phyloP scores from a whole-genome alignment of 805 yeast genomes.

The Wilhelminamyces savonicus region DNA sequence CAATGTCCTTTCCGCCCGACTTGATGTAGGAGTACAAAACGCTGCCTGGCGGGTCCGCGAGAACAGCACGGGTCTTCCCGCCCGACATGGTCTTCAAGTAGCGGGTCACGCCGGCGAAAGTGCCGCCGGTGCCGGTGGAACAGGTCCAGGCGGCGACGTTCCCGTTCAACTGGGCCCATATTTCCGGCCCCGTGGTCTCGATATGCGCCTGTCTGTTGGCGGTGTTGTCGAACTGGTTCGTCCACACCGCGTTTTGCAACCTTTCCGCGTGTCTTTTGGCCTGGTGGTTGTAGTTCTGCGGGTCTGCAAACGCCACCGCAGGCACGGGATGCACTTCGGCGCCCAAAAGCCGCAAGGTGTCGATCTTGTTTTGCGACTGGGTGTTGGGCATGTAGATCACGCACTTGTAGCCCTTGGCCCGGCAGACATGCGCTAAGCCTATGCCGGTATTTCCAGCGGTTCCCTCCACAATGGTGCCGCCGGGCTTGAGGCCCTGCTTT shows the following conservation, averaged over 20 bases:
- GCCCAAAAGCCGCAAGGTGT: conserved; percentile 67
- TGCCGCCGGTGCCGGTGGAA: conserved; percentile 91
- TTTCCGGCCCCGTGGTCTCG: conserved; percentile 89
- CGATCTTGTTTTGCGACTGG: conserved; percentile 74
- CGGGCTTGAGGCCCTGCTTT: conserved; percentile 52
- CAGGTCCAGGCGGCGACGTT: conserved; percentile 81
- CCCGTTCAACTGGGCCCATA: conserved; percentile 79
- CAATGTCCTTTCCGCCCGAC: conserved; percentile 60
- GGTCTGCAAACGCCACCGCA: conserved; percentile 75
- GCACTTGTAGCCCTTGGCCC: conserved; percentile 78
- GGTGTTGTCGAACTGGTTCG: conserved; percentile 84
- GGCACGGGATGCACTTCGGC: conserved; percentile 89
- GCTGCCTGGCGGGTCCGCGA: conserved; percentile 95
- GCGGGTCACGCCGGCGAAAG: conserved; percentile 80
- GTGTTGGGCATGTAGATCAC: conserved; percentile 90
- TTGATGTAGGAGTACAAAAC: conserved; percentile 74
- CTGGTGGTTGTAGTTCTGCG: conserved; percentile 80
- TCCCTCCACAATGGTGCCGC: conserved; percentile 88
- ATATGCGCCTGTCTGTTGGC: conserved; percentile 87
- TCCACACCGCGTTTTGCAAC: conserved; percentile 80
- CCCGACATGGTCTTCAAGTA: conserved; percentile 65
- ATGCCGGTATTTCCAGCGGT: conserved; percentile 97
- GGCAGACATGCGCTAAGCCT: conserved; percentile 76
- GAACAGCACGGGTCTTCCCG: conserved; percentile 54
- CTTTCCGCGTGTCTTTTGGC: conserved; percentile 79